A percentile compares a stretch with the other conserved stretches of the same genome.
phyloP scores from a whole-genome alignment of 495 filamentous ascomycete species.

The Neurospora intermedia region DNA sequence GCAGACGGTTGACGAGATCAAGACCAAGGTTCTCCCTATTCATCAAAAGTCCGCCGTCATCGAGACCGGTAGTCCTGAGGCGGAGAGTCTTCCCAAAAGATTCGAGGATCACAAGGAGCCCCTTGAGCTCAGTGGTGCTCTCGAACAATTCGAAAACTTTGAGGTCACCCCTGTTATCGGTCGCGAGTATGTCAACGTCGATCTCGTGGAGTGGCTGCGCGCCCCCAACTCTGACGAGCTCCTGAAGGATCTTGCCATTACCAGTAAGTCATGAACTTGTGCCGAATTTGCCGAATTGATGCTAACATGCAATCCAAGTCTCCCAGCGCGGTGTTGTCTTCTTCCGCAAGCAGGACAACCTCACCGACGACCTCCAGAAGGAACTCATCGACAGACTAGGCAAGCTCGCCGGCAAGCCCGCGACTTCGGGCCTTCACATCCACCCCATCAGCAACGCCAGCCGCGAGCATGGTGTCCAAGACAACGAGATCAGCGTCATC shows the following conservation, averaged over 20 bases:
- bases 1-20: constrained; percentile 16
- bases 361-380: constrained; percentile 57
- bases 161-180: constrained; percentile 62
- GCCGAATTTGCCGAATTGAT: not conserved
- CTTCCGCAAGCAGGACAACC: constrained; percentile 62
- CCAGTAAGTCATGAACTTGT: constrained; percentile 10
- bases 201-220: constrained; percentile 50
- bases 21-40: constrained; percentile 16
- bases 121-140: constrained; percentile 38
- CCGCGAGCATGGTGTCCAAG: constrained; percentile 47
- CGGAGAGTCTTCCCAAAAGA: constrained; percentile 5
- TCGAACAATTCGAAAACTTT: constrained; percentile 48
- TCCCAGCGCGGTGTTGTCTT: constrained; percentile 74
- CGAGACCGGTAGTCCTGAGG: not conserved
- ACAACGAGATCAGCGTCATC: constrained; percentile 68
- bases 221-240: constrained; percentile 56
- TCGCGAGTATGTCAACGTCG: constrained; percentile 49
- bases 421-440: constrained; percentile 57
- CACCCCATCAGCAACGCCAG: constrained; percentile 57
- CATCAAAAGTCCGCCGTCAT: not conserved
- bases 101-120: constrained; percentile 26
- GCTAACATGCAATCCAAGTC: constrained; percentile 35
- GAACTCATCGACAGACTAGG: constrained; percentile 56
- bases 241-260: constrained; percentile 53
- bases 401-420: constrained; percentile 54